Conservation (phyloP, 805 yeast genomes). For the Yamadazyma philogaea region DNA sequence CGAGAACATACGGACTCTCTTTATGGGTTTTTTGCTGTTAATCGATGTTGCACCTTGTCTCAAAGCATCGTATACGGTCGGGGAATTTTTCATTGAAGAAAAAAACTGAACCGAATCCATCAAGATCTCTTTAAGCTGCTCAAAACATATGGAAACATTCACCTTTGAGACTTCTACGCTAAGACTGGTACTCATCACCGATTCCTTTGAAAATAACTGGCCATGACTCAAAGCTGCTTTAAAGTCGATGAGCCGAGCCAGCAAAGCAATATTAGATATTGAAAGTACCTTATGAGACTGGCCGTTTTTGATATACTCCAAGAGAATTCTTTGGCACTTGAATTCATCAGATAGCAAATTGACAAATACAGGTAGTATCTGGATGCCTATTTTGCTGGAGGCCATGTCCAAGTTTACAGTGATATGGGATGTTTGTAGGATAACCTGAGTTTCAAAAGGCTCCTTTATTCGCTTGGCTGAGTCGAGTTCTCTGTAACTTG, state of each 20-base stretch:
- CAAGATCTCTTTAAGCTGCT: constrained; percentile 5
- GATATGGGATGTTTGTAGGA: constrained; percentile 41
- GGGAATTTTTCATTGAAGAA: neutral
- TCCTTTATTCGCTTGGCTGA: neutral
- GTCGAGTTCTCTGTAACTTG: constrained; percentile 4
- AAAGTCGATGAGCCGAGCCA: constrained; percentile 25
- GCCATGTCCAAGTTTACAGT: constrained; percentile 22
- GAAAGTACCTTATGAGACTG: constrained; percentile 15
- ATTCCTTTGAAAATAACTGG: constrained; percentile 19
- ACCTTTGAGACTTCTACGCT: constrained; percentile 10
- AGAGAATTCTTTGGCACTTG: constrained; percentile 24
- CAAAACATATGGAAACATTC: constrained; percentile 1
- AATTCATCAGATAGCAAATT: constrained; percentile 32
- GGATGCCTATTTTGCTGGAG: constrained; percentile 18
- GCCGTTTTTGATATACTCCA: constrained; percentile 2
- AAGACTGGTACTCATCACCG: constrained; percentile 15
- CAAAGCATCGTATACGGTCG: neutral
- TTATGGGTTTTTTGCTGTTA: constrained; percentile 15
- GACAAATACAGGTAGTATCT: constrained; percentile 45
- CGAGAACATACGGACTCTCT: constrained; percentile 14
- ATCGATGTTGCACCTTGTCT: constrained; percentile 3
- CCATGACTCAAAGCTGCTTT: constrained; percentile 18
- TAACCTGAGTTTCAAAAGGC: constrained; percentile 20
- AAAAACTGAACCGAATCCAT: neutral
- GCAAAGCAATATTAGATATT: constrained; percentile 25